A percentile compares a stretch with the other conserved stretches of the same genome.
Evolutionary conservation across 495 filamentous ascomycete species (phyloP).

Genomic region (Neurospora sp.): DNA sequence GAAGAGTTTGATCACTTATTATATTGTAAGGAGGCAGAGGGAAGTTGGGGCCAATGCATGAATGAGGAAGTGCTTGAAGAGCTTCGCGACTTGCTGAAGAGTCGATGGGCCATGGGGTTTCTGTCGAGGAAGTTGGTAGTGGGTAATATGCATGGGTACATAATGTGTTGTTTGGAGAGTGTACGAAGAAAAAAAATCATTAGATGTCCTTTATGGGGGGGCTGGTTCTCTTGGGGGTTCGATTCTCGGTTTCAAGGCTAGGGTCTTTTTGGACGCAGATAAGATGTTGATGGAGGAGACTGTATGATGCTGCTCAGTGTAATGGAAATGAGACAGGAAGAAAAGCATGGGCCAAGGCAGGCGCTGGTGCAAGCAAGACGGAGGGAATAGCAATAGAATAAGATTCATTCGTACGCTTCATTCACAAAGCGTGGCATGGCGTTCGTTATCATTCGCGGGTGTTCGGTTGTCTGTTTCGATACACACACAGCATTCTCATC

Average conservation of each 20-base stretch:
- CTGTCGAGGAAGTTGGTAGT: background rate
- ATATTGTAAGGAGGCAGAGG: slow-evolving; percentile 57
- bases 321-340: background rate
- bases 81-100: background rate
- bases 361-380: background rate
- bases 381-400: background rate
- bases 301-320: background rate
- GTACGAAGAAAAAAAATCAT: background rate
- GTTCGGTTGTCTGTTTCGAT: background rate
- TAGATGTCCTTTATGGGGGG: background rate
- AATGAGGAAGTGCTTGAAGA: background rate
- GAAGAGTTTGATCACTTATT: slow-evolving; percentile 74
- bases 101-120: background rate
- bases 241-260: background rate
- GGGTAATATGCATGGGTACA: background rate
- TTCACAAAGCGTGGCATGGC: background rate
- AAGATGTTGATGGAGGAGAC: background rate
- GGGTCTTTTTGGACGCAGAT: background rate
- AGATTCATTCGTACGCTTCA: background rate
- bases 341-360: background rate
- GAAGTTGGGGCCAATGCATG: slow-evolving; percentile 17
- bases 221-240: background rate
- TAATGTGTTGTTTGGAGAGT: background rate
- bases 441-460: background rate
- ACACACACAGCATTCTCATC: background rate